Evolutionary conservation across 2,329 filamentous ascomycete species (phyloP).

Genomic region (Sphaerulina musiva): DNA sequence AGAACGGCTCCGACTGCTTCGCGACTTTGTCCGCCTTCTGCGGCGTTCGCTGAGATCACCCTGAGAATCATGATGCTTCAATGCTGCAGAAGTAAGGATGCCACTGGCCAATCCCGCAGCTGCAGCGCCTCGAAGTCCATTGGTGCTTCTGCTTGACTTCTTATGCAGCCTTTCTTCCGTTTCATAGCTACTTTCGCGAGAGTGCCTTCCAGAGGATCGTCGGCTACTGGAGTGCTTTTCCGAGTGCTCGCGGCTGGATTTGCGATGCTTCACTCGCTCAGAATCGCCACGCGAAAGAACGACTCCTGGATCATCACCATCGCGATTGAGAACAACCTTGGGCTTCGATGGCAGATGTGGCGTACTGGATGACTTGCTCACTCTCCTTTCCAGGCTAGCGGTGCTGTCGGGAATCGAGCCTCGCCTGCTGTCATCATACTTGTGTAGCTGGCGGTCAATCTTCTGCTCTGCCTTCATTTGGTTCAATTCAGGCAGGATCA

Average conservation of each 20-base stretch:
- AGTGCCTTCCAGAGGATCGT: conserved; percentile 25
- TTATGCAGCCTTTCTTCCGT: conserved; percentile 48
- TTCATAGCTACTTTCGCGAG: conserved; percentile 23
- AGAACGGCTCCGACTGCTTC: conserved; percentile 47
- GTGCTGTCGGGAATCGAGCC: conserved; percentile 46
- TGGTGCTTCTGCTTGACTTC: conserved; percentile 49
- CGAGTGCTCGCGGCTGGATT: conserved; percentile 45
- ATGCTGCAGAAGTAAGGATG: conserved; percentile 55
- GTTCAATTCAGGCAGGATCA: conserved; percentile 86
- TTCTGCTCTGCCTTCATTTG: conserved; percentile 87
- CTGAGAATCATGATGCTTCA: conserved; percentile 59
- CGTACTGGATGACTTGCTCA: conserved; percentile 56
- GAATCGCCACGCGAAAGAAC: conserved; percentile 51
- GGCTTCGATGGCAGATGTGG: conserved; percentile 55
- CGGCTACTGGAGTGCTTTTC: conserved; percentile 27
- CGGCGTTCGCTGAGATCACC: conserved; percentile 46
- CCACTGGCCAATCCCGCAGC: conserved; percentile 50
- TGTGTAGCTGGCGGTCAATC: conserved; percentile 62
- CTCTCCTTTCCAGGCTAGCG: conserved; percentile 44
- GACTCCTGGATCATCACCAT: conserved; percentile 53
- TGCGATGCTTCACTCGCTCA: conserved; percentile 48
- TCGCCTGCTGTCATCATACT: conserved; percentile 59
- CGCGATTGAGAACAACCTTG: conserved; percentile 54
- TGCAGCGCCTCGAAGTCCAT: conserved; percentile 45
- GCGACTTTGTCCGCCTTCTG: conserved; percentile 43